A percentile compares a stretch with the other conserved stretches of the same genome.
phyloP scores from a whole-genome alignment of 371 early-diverging fungal species.

The Thermomucor indicae-seudaticae region DNA sequence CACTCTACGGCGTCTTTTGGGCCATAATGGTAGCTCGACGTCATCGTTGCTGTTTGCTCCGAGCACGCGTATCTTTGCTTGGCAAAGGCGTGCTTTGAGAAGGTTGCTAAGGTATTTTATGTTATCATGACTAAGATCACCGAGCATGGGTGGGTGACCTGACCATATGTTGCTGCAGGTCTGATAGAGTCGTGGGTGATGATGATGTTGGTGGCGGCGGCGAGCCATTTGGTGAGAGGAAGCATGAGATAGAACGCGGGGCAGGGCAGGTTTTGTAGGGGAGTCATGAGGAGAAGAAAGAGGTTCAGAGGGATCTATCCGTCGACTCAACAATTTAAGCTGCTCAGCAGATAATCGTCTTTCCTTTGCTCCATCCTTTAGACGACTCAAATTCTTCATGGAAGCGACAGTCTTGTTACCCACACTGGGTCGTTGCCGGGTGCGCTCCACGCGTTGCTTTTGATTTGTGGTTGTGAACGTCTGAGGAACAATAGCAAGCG shows the following conservation, averaged over 20 bases:
- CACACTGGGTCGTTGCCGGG: constrained; percentile 14
- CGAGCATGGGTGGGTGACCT: neutral
- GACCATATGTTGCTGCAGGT: neutral
- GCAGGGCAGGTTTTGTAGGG: constrained; percentile 32
- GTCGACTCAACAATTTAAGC: constrained; percentile 33
- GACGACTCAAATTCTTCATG: constrained; percentile 3
- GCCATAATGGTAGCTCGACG: neutral
- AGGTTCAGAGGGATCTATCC: constrained; percentile 33
- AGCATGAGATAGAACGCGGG: too few relatives aligned
- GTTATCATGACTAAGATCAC: neutral
- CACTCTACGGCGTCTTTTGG: neutral
- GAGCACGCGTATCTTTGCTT: neutral
- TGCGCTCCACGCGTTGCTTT: constrained; percentile 7
- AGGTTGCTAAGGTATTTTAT: neutral
- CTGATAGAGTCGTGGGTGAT: neutral
- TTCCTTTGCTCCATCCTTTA: neutral
- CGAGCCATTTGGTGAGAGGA: too few relatives aligned
- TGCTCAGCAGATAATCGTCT: constrained; percentile 29
- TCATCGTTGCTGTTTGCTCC: too few relatives aligned
- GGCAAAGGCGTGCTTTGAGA: neutral
- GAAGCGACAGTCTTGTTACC: constrained; percentile 24
- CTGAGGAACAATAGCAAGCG: constrained; percentile 7
- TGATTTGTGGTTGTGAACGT: constrained; percentile 7
- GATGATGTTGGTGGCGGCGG: too few relatives aligned
- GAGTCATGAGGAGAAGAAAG: constrained; percentile 30